A percentile compares a stretch with the other conserved stretches of the same genome.
Evolutionary conservation across 2,329 filamentous ascomycete genomes (phyloP).

Genomic region (Zalaria sp.): DNA sequence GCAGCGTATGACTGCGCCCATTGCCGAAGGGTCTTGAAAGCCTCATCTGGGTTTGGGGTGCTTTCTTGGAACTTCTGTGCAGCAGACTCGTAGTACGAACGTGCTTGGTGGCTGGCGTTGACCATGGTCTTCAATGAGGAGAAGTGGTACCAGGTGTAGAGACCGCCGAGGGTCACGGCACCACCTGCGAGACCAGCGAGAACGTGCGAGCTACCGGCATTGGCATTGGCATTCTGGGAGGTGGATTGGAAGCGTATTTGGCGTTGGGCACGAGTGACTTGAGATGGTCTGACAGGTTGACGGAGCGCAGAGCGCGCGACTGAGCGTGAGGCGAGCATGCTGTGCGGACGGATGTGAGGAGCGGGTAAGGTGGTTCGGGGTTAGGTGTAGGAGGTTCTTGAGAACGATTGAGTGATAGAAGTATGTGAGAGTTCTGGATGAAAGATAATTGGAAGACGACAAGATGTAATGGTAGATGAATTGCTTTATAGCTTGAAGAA

Average conservation of each 20-base stretch:
- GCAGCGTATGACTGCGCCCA: conserved; percentile 54
- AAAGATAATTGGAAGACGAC: neutral
- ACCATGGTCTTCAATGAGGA: conserved; percentile 37
- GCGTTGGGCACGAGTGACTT: conserved; percentile 1
- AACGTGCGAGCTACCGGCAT: conserved; percentile 22
- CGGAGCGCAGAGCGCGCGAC: conserved; percentile 3
- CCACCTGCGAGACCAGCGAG: conserved; percentile 37
- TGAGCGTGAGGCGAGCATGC: conserved; percentile 5
- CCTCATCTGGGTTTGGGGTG: conserved; percentile 51
- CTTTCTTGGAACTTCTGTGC: conserved; percentile 39
- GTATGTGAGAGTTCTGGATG: neutral
- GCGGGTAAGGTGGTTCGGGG: too few relatives aligned
- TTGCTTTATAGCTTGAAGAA: neutral
- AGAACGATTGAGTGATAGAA: neutral
- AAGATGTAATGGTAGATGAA: neutral
- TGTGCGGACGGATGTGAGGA: neutral
- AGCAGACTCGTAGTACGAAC: conserved; percentile 45
- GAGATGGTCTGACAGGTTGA: conserved; percentile 4
- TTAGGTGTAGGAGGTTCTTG: neutral
- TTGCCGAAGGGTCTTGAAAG: conserved; percentile 49
- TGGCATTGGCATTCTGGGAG: conserved; percentile 10
- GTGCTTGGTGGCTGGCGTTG: conserved; percentile 38
- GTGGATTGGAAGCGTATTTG: conserved; percentile 17
- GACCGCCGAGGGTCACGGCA: conserved; percentile 29
- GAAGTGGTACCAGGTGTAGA: conserved; percentile 40